Base-by-base conservation (phyloP, 495 filamentous ascomycete species). In the Hypomontagnella submonticulosa region DNA sequence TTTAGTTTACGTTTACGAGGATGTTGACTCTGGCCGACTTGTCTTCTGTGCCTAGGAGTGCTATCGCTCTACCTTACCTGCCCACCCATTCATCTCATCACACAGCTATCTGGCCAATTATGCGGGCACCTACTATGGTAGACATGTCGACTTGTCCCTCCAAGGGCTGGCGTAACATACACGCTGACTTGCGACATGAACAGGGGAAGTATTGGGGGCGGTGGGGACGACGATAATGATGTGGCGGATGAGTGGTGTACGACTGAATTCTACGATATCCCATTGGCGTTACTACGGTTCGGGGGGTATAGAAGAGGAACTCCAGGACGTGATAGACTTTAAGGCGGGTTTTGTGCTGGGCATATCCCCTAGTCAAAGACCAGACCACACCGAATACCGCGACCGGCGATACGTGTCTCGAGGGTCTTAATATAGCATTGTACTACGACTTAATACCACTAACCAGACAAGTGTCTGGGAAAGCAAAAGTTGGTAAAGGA, bases 191-290 rank as follows among this genome's bases (percentile, higher is more conserved):
- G 7, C 12, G 8, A 6, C 23, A 38, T 33, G 19, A 52, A 23
- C 36, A 32, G 16, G 23, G 13, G 49, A 12, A 46, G 34, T 34
- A 40, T 20, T 32, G 40, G 40, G 40, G n/a, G 15, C 37, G 2
- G 6, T 16, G 15, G 51, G 32, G 42, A 58, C 36, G 53, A 67
- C 23, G 63, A 59, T 62, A 63, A 67, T 63, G 64, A 67, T 32
- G 51, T 47, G 58, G 42, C 12, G 11, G 47, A 49, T 18, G 48
- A 49, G 13, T 7, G 34, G 42, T 23, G 40, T 34, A 63, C 38
- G 64, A 55, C 16, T 55, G 53, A 33, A 4, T 67, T 48, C 44
- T 36, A 41, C 42, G 63, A 61, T 61, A 67, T 57, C 63, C 57
- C 63, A 48, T 67, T 51, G 57, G 37, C 16, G 34, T 59, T 63